A percentile compares a stretch with the other conserved stretches of the same genome.
phyloP scores from a whole-genome alignment of 805 yeast species.

The Candida golubevii region DNA sequence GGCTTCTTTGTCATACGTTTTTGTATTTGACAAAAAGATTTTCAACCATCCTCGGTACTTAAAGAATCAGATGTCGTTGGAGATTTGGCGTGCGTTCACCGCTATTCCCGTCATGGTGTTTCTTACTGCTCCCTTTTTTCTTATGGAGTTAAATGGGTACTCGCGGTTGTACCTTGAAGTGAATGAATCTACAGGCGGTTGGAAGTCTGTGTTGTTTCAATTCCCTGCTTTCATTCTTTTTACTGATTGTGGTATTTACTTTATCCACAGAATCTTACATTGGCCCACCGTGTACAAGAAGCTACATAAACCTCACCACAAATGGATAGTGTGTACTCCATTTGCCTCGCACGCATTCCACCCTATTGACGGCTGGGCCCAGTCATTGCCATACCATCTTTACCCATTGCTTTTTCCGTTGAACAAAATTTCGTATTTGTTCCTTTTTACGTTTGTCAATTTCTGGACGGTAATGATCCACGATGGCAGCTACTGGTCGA shows the following conservation, averaged over 20 bases:
- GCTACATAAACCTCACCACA: constrained; percentile 96
- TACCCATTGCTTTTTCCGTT: constrained; percentile 91
- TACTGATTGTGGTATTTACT: constrained; percentile 90
- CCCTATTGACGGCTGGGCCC: constrained; percentile 93
- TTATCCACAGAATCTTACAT: constrained; percentile 89
- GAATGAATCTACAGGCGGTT: constrained; percentile 61
- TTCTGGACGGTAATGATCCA: constrained; percentile 99
- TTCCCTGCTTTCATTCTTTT: constrained; percentile 79
- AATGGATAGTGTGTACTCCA: constrained; percentile 98
- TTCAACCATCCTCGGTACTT: constrained; percentile 95
- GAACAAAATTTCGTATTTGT: constrained; percentile 78
- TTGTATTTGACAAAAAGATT: constrained; percentile 81
- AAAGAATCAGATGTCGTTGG: constrained; percentile 87
- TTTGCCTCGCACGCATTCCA: constrained; percentile 98
- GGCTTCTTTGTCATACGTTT: constrained; percentile 72
- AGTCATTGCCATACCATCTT: constrained; percentile 88
- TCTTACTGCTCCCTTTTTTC: constrained; percentile 86
- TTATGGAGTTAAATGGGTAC: constrained; percentile 77
- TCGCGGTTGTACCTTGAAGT: constrained; percentile 71
- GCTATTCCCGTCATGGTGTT: constrained; percentile 89
- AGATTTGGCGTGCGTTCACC: constrained; percentile 69
- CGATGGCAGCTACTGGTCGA: constrained; percentile 92
- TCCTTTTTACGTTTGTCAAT: constrained; percentile 85
- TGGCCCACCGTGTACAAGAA: constrained; percentile 85
- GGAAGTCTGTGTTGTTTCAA: constrained; percentile 61